Evolutionary conservation across 106 monocot species (phyloP), one percentile per base, ranked within the genome.

Genomic region (Platanthera guangdongensis): DNA sequence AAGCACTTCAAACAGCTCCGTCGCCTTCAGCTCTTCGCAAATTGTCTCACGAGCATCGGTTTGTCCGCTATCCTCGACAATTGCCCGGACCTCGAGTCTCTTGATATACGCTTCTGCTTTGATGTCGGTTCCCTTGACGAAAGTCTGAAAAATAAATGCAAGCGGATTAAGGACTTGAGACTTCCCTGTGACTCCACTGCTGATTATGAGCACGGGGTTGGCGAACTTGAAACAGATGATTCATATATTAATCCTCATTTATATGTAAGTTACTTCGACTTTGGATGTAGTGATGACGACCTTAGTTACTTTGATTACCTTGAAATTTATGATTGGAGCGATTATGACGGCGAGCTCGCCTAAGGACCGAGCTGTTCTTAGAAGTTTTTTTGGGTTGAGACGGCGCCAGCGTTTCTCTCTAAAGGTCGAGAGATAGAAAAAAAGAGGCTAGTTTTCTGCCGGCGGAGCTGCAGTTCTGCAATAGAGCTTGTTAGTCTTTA

Each of bases 21-120:
- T 32, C 55, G 77, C 13, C 81, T 88, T 25, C 86, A 86, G 73
- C 76, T 87, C 16, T 19, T 80, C 21, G 84, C 74, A 52, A 81
- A 79, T 72, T 63, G 6, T 50, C 71, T 90, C 11, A 78, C 75
- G 21, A 79, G 85, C 67, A 50, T 51, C 46, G 90, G 83, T 11
- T 53, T 90, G 4, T 9, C 19, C 18, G 78, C 85, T 57, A 80
- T 90, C 55, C 77, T 90, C 14, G 80, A 87, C 60, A 77, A 57
- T 9, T 90, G 90, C 51, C 80, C 67, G 7, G 47, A 79, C 50
- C 85, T 90, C 5, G 85, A 90, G 75, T 77, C 68, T 30, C 85
- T 87, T 13, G 90, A 90, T 22, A 47, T 78, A 2, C 57, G 82
- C 16, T 7, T 72, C 25, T 82, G 82, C 45, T 82, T 76, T 28